Evolutionary conservation across 2,329 filamentous ascomycete genomes (phyloP), one percentile per base, ranked within the genome.

Genomic region (Fusarium algeriense): DNA sequence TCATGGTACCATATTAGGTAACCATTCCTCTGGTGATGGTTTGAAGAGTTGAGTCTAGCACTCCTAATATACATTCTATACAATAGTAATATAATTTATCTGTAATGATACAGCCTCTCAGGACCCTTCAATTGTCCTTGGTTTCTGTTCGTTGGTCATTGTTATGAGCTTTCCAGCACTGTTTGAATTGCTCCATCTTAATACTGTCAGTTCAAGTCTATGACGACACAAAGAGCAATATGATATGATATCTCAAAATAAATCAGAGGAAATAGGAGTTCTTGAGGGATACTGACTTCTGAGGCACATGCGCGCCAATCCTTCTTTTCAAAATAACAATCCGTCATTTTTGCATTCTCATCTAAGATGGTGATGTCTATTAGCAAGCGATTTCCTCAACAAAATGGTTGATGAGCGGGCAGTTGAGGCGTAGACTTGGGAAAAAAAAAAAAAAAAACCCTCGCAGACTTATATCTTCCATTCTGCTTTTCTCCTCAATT

Each of bases 321-420:
- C 80, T 95, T 97, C 87, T 95, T 97, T 60, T 95, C 94, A 78
- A 90, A 97, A 81, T 97, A 97, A 82, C 96, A 99, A 80, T 98
- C 93, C 38, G 94, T 98, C 90, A 99, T 88, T 78, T 90, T 95
- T 58, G 88, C 85, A 78, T 98, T 97, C 79, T 98, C 95, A 26
- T 89, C 95, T 98, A 73, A 67, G 48, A 50, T 37, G 37, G 46
- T 35, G 20, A 54, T 20, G 35, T 34, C 34, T 37, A 48, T 71
- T 55, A 71, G 50, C 55, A 37, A 65, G 17, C 14, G 15, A 6
- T 46, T 30, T 20, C 38, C 61, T 56, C 67, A 69, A 75, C 69
- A 67, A 52, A 71, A 40, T 30, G 56, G 26, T 38, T 52, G 40
- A 58, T 44, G 52, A 40, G 30, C n/a, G 23, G 15, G 60, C 46